A percentile compares a stretch with the other conserved stretches of the same genome.
These are phyloP conservation scores for Penicillium maclennaniae DNA, from an alignment of 495 filamentous ascomycete genomes.

Conservation along the genomic window DNA sequence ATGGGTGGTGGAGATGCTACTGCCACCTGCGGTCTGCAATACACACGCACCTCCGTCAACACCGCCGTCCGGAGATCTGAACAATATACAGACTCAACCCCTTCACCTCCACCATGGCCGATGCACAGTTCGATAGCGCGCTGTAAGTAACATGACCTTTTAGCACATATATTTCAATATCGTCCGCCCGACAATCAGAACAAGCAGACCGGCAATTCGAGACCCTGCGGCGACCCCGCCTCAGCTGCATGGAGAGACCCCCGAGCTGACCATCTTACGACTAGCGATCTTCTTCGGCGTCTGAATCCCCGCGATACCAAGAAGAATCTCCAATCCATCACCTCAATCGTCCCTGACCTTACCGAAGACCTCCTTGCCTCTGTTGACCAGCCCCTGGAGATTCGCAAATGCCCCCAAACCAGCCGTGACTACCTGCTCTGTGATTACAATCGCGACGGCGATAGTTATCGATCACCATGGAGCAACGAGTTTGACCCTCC, in stretches of 20 bases:
- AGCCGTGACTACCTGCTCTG: conserved; percentile 96
- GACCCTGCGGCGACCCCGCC: conserved; percentile 30
- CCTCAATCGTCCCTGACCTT: conserved; percentile 79
- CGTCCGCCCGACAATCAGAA: not conserved
- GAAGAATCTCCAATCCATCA: conserved; percentile 77
- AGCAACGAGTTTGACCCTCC: conserved; percentile 96
- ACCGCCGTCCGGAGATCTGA: conserved; percentile 15
- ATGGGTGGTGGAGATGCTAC: conserved; percentile 3
- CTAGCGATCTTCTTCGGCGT: conserved; percentile 94
- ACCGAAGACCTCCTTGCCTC: conserved; percentile 97
- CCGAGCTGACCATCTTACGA: conserved; percentile 24
- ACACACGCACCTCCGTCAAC: conserved; percentile 39
- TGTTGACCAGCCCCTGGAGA: conserved; percentile 89
- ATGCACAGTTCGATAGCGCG: conserved; percentile 59
- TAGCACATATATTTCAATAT: not conserved
- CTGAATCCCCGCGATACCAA: conserved; percentile 90
- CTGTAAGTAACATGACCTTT: conserved; percentile 44
- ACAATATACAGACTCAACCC: conserved; percentile 19
- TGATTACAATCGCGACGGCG: conserved; percentile 99
- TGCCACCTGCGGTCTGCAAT: conserved; percentile 19
- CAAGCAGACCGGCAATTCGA: conserved; percentile 6
- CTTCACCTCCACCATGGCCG: conserved; percentile 42
- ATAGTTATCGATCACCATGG: conserved; percentile 95
- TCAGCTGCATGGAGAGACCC: conserved; percentile 14
- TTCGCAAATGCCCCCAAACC: conserved; percentile 79